These are phyloP conservation scores for Mycogone perniciosa DNA, from an alignment of 2,329 filamentous ascomycete genomes.

Conservation along the genomic window DNA sequence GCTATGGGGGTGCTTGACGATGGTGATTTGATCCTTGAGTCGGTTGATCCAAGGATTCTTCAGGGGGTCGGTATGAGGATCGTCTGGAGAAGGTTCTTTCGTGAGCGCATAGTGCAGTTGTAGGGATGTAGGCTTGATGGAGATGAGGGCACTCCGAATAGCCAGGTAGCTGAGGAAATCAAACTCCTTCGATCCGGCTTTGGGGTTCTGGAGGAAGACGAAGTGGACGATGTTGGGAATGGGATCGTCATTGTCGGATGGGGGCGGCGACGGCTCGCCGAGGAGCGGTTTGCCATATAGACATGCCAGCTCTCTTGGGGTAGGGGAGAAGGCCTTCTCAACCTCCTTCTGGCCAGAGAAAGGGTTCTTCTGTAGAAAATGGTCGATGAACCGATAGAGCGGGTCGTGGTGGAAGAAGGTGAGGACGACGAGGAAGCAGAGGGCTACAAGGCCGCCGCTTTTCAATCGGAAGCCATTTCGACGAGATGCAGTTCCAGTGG, in stretches of 20 bases:
- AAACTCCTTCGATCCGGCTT: conserved; percentile 9
- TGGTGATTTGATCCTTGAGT: conserved; percentile 6
- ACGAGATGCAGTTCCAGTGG: no score
- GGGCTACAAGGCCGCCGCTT: not conserved
- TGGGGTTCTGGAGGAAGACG: conserved; percentile 12
- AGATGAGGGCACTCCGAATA: conserved; percentile 15
- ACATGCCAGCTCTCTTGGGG: conserved; percentile 12
- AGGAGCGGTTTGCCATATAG: conserved; percentile 3
- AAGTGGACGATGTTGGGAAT: conserved; percentile 16
- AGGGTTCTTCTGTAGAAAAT: conserved; percentile 7
- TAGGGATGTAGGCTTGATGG: conserved; percentile 4
- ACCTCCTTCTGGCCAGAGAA: conserved; percentile 10
- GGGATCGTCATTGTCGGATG: not conserved
- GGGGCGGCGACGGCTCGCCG: not conserved
- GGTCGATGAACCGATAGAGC: conserved; percentile 7
- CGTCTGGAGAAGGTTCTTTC: not conserved
- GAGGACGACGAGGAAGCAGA: not conserved
- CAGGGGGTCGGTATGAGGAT: not conserved
- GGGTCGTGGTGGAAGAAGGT: not conserved
- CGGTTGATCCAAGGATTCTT: conserved; percentile 13
- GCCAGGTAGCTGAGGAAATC: conserved; percentile 14
- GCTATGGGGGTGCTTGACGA: conserved; percentile 6
- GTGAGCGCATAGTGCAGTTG: conserved; percentile 12
- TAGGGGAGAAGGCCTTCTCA: conserved; percentile 13
- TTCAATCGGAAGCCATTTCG: not conserved